phyloP scores from a whole-genome alignment of 305 asterid genomes.

The Fraxinus sp. region DNA sequence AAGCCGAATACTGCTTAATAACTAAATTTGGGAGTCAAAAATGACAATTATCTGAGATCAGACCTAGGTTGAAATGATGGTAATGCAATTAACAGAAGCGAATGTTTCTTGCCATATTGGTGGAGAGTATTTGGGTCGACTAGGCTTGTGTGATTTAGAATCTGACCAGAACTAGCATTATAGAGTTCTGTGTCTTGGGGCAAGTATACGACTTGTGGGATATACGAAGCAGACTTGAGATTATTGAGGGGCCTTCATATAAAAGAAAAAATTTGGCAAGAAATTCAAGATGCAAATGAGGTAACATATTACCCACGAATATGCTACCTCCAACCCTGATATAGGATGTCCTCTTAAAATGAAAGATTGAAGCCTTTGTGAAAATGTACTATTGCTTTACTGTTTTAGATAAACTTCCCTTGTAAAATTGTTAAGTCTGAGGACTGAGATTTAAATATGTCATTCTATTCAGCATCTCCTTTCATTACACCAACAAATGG shows the following conservation, averaged over 20 bases:
- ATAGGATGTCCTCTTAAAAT: background rate
- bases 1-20: background rate
- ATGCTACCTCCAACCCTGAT: background rate
- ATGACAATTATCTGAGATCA: background rate
- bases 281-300: background rate
- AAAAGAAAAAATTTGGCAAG: background rate
- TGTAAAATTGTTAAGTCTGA: background rate
- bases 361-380: background rate
- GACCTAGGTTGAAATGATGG: background rate
- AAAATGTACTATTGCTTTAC: background rate
- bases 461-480: background rate
- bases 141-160: background rate
- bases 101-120: background rate
- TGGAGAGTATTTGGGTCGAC: background rate
- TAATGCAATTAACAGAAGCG: background rate
- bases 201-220: background rate
- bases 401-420: background rate
- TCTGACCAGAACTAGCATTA: background rate
- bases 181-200: background rate
- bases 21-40: background rate
- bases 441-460: background rate
- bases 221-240: background rate
- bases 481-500: background rate
- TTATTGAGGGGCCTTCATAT: background rate
- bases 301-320: background rate